A percentile compares a stretch with the other conserved stretches of the same genome.
Conservation (phyloP, 1,284 basidiomycete genomes). For the Volvariella surrecta region DNA sequence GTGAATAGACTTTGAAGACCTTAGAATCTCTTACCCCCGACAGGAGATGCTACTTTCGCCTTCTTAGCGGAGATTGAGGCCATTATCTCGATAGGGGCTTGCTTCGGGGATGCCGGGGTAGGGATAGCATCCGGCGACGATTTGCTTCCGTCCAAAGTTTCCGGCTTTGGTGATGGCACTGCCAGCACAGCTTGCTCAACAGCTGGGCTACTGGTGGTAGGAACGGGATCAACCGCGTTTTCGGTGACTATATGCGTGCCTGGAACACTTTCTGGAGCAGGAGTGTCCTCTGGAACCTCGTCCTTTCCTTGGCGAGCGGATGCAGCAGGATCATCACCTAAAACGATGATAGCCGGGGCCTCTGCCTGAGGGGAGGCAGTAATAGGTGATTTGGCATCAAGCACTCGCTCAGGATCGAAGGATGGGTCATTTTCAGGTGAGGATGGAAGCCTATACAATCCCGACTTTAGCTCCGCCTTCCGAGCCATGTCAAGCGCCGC, state of each 20-base stretch:
- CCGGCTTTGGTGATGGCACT: too few species aligned
- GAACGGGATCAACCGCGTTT: constrained; percentile 2
- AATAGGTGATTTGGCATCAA: constrained; percentile 4
- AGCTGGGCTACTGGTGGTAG: neutral
- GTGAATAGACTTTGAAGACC: too few species aligned
- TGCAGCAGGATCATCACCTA: constrained; percentile 5
- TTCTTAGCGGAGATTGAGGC: too few species aligned
- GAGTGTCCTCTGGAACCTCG: constrained; percentile 1
- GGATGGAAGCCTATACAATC: constrained; percentile 7
- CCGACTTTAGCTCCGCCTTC: constrained; percentile 20
- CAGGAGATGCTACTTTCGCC: too few species aligned
- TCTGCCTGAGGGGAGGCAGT: constrained; percentile 1
- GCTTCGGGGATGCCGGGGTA: too few species aligned
- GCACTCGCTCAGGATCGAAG: neutral
- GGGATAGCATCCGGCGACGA: too few species aligned
- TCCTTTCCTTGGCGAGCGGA: constrained; percentile 1
- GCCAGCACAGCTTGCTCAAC: too few species aligned
- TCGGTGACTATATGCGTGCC: neutral
- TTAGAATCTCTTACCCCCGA: too few species aligned
- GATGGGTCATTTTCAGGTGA: neutral
- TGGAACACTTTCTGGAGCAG: constrained; percentile 7
- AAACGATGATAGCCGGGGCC: constrained; percentile 7
- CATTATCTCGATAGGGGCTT: too few species aligned
- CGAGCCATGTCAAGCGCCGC: constrained; percentile 28
- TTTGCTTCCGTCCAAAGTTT: too few species aligned